Evolutionary conservation across 352 stramenopile genomes (phyloP).

Genomic region (Pythium rhizo-oryzae): DNA sequence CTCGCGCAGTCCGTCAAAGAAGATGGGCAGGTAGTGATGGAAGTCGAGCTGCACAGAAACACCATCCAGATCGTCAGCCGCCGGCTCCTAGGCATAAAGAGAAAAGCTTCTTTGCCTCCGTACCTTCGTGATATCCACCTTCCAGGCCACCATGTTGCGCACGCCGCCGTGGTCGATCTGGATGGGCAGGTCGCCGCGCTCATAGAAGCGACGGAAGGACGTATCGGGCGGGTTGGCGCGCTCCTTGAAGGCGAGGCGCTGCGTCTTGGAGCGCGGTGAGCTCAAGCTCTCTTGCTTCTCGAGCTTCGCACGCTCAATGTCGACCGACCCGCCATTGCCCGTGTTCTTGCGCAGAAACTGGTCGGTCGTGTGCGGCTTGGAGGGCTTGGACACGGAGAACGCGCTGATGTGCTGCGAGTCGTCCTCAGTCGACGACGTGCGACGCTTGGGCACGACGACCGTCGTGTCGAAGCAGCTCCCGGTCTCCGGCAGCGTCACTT

Average conservation of each 20-base stretch:
- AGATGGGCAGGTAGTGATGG: conserved; percentile 98
- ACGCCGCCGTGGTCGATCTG: conserved; percentile 97
- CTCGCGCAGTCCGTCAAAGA: conserved; percentile 97
- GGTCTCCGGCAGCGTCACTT: conserved; percentile 82
- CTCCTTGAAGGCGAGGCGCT: conserved; percentile 89
- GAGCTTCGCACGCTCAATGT: conserved; percentile 65
- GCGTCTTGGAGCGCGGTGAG: conserved; percentile 52
- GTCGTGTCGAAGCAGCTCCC: conserved; percentile 96
- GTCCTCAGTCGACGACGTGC: conserved; percentile 63
- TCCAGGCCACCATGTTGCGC: conserved; percentile 97
- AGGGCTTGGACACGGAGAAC: conserved; percentile 92
- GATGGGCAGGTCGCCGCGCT: conserved; percentile 95
- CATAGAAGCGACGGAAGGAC: conserved; percentile 90
- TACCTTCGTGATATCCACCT: conserved; percentile 94
- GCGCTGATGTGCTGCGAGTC: conserved; percentile 69
- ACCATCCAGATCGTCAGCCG: neutral
- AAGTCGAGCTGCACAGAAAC: conserved; percentile 91
- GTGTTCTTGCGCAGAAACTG: conserved; percentile 92
- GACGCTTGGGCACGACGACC: conserved; percentile 58
- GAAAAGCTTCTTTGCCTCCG: neutral
- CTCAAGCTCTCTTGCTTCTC: conserved; percentile 42
- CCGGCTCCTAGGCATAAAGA: neutral
- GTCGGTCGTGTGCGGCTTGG: conserved; percentile 81
- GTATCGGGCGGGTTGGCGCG: conserved; percentile 93
- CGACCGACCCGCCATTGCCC: conserved; percentile 82